A percentile compares a stretch with the other conserved stretches of the same genome.
These are phyloP conservation scores for Coelastrella sp. DNA, from an alignment of 139 green algal genomes.

Conservation along the genomic window DNA sequence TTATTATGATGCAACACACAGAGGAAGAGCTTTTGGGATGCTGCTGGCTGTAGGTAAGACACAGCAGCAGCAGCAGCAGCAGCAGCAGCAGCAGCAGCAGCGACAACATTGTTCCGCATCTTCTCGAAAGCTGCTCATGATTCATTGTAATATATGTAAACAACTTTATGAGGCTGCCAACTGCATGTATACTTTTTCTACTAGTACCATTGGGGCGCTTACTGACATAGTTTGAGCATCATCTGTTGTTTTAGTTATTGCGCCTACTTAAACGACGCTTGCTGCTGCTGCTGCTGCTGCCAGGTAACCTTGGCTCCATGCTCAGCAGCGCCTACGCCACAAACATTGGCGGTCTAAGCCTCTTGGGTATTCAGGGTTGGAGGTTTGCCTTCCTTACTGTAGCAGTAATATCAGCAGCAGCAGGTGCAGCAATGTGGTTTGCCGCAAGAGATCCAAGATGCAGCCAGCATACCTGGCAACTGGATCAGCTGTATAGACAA, in stretches of 20 bases:
- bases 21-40: slow-evolving; percentile 26
- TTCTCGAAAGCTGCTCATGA: too few species aligned
- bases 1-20: slow-evolving; percentile 37
- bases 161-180: too few species aligned
- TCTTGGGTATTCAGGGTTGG: slow-evolving; percentile 50
- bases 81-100: neutral
- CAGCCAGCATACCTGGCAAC: neutral
- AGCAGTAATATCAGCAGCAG: slow-evolving; percentile 38
- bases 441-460: neutral
- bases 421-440: slow-evolving; percentile 36
- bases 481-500: neutral
- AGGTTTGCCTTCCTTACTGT: slow-evolving; percentile 50
- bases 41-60: slow-evolving; percentile 28
- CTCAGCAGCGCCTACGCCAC: slow-evolving; percentile 61
- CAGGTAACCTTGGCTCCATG: slow-evolving; percentile 56
- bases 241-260: neutral
- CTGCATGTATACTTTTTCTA: too few species aligned
- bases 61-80: slow-evolving; percentile 1
- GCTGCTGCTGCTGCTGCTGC: neutral
- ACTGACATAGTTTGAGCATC: neutral
- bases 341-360: slow-evolving; percentile 54
- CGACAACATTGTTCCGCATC: neutral
- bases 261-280: neutral
- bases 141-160: too few species aligned
- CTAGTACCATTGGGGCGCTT: too few species aligned